Evolutionary conservation across 2,329 filamentous ascomycete species (phyloP).

Genomic region (Colletotrichum neosansevieriae): DNA sequence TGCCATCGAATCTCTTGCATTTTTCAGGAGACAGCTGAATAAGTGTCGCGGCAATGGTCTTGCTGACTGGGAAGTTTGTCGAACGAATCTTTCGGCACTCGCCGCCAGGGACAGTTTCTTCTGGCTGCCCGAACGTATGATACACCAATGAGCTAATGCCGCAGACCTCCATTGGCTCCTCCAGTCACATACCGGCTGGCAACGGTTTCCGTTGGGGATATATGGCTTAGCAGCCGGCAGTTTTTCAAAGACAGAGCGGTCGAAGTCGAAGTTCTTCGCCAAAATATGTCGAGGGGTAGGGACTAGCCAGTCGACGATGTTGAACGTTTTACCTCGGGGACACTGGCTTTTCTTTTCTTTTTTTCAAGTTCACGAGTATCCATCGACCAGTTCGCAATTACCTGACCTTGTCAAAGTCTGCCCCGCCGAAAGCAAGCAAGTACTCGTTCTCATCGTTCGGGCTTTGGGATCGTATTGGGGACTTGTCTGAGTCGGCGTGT

Average conservation of each 20-base stretch:
- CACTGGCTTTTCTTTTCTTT: background rate
- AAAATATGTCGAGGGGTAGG: conserved; percentile 73
- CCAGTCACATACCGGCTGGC: conserved; percentile 60
- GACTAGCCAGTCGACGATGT: conserved; percentile 76
- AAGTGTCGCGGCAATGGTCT: conserved; percentile 74
- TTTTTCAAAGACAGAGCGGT: conserved; percentile 68
- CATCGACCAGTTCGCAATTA: conserved; percentile 41
- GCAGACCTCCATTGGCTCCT: conserved; percentile 51
- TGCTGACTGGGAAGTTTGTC: conserved; percentile 74
- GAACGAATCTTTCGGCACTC: conserved; percentile 74
- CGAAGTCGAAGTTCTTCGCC: conserved; percentile 77
- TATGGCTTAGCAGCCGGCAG: conserved; percentile 71
- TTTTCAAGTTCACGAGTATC: background rate
- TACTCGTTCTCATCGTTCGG: conserved; percentile 76
- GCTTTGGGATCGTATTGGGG: conserved; percentile 73
- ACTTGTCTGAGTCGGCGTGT: no score
- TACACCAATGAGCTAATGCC: conserved; percentile 74
- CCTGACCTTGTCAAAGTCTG: conserved; percentile 73
- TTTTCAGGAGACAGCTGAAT: conserved; percentile 62
- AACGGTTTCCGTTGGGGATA: conserved; percentile 68
- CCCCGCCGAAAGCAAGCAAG: conserved; percentile 74
- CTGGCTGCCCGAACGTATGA: conserved; percentile 65
- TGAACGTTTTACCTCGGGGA: conserved; percentile 72
- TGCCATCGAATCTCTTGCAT: conserved; percentile 78
- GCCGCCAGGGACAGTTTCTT: conserved; percentile 71